These are phyloP conservation scores for Elsinoe necatrix DNA, from an alignment of 2,329 filamentous ascomycete genomes.

Conservation along the genomic window DNA sequence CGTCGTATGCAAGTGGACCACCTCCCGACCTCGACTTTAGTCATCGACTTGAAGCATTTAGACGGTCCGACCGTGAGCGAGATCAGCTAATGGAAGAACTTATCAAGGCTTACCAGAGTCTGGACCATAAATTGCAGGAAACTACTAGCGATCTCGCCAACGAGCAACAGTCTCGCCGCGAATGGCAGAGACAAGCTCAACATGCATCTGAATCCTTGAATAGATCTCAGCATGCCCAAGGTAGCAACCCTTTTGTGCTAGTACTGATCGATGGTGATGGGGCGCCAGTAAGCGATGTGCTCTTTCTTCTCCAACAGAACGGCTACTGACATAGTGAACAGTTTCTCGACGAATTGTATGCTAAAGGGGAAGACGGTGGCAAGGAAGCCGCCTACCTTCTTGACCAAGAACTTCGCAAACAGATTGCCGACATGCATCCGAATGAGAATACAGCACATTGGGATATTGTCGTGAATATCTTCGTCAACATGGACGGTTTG, in stretches of 20 bases:
- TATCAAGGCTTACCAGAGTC: slow-evolving; percentile 26
- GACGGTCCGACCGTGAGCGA: slow-evolving; percentile 26
- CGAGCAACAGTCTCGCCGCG: slow-evolving; percentile 29
- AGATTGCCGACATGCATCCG: slow-evolving; percentile 35
- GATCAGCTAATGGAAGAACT: slow-evolving; percentile 22
- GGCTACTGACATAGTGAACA: slow-evolving; percentile 18
- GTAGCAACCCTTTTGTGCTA: slow-evolving; percentile 37
- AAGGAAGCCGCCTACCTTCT: slow-evolving; percentile 40
- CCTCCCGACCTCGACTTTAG: not conserved
- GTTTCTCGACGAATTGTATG: slow-evolving; percentile 39
- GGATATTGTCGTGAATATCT: slow-evolving; percentile 40
- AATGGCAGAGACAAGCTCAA: slow-evolving; percentile 27
- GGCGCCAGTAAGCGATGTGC: slow-evolving; percentile 32
- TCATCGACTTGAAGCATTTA: slow-evolving; percentile 26
- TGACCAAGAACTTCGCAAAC: slow-evolving; percentile 34
- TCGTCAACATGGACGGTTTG: slow-evolving; percentile 21
- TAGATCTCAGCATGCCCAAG: slow-evolving; percentile 18
- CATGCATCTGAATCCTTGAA: slow-evolving; percentile 3
- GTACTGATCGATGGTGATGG: slow-evolving; percentile 44
- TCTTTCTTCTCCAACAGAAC: too few relatives aligned
- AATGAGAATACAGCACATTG: slow-evolving; percentile 33
- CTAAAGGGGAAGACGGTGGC: slow-evolving; percentile 36
- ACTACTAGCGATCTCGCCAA: slow-evolving; percentile 31
- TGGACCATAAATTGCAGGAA: slow-evolving; percentile 28
- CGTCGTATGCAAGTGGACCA: not conserved